Base-by-base conservation (phyloP, 1,139 yeast genomes). In the Nakaseomyces sp. region DNA sequence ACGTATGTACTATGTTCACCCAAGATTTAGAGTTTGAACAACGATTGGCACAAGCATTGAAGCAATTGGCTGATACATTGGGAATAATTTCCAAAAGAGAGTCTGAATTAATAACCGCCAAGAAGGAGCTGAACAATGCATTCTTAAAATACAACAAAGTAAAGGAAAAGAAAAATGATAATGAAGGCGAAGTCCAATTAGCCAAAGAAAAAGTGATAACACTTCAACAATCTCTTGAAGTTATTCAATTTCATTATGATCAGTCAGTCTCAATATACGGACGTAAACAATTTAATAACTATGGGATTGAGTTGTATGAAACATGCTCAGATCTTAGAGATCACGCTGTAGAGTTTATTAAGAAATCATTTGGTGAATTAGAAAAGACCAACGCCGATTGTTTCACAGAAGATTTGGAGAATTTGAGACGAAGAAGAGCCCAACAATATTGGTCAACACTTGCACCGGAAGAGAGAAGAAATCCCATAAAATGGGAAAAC, bases 391-490 rank as follows among this genome's bases (percentile, higher is more conserved):
- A 56, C 31, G 44, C 49, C 15, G 52, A 51, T 16, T 40, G 31
- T 8, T 51, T 52, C 22, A 44, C 46, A 6, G 40, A 52, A 38
- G 56, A 55, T 33, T 45, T 59, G 19, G 58, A 55, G 25, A 53
- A 51, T 15, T 36, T 59, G n/a, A 50, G 60, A 36, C 43, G 50
- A 24, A 43, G 46, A 36, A 45, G 63, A 20, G 53, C 53, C 10
- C 54, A 56, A 26, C 51, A 56, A 40, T 49, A 50, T 17, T 57
- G 61, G 62, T 45, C 54, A 2, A 50, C 52, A 36, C 38, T 58
- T 13, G 42, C 55, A n/a, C 45, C 47, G 4, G 48, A 50, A 25
- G 56, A 54, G n/a, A 55, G 48, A 47, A 47, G 45, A 37, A 50
- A 58, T 41, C 57, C 58, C 5, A 51, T 49, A 30, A 49, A 45